Conservation (phyloP, 768 basidiomycete genomes). For the Panaeolus papilionaceus region DNA sequence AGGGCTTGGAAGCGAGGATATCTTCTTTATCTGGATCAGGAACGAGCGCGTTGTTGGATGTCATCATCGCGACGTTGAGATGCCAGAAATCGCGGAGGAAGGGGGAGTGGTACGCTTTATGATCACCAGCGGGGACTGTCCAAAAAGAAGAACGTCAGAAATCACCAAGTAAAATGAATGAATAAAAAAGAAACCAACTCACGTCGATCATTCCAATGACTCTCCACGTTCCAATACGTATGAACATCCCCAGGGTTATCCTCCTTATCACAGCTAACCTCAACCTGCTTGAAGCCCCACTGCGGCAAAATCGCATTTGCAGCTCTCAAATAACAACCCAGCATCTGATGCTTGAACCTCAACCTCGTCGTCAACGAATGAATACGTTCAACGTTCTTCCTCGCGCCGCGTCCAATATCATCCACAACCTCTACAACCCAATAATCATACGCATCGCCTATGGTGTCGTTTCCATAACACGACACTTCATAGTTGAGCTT, state of each 20-base stretch:
- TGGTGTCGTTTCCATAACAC: constrained; percentile 88
- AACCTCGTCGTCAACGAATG: constrained; percentile 92
- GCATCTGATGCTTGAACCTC: constrained; percentile 76
- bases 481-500: constrained; percentile 93
- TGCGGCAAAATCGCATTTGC: constrained; percentile 90
- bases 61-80: constrained; percentile 99
- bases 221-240: constrained; percentile 99
- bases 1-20: constrained; percentile 90
- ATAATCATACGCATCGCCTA: constrained; percentile 90
- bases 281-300: constrained; percentile 99
- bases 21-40: constrained; percentile 99
- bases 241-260: constrained; percentile 81
- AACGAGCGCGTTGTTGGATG: constrained; percentile 96
- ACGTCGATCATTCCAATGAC: constrained; percentile 96
- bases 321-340: constrained; percentile 91
- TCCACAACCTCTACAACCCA: constrained; percentile 96
- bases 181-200: constrained; percentile 40
- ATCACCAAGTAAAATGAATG: not conserved
- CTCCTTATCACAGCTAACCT: constrained; percentile 92
- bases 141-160: constrained; percentile 3
- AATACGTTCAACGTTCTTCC: constrained; percentile 62
- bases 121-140: constrained; percentile 82
- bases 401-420: constrained; percentile 69
- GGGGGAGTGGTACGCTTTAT: constrained; percentile 86
- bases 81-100: constrained; percentile 99